Evolutionary conservation across 2,329 filamentous ascomycete genomes (phyloP), one percentile per base, ranked within the genome.

Genomic region (Didymella keratinophila): DNA sequence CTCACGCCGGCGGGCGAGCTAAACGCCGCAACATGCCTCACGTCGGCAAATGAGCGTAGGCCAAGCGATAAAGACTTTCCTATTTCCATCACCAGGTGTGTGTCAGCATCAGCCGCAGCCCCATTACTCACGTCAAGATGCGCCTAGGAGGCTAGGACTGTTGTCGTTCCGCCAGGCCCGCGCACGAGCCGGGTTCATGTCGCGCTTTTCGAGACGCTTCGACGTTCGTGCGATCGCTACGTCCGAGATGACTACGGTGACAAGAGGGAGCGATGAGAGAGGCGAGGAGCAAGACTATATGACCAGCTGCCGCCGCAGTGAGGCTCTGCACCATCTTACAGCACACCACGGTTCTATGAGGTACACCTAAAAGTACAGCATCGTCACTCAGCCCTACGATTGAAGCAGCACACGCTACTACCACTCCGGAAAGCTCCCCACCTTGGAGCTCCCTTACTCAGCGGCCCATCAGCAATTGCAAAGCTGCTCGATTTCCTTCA

Each of bases 391-490:
- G 37, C 37, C 36, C 36, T 41, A 23, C 37, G 20, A 23, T 18
- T 9, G 14, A 30, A 14, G 28, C 8, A 39, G 10, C 23, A 34
- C 16, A 21, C 48, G 25, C 47, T 28, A 52, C 44, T 28, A 52
- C 43, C 11, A 5, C 55, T 64, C 28, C 21, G 41, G 62, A 56
- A 56, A 50, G n/a, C 47, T 52, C 55, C 57, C 56, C 58, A 56
- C 57, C 37, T 41, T 9, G n/a, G 49, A 44, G 54, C 50, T 58
- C 43, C 56, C 58, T 71, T 68, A 69, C 58, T 70, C 67, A 71
- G 62, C 62, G 28, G 23, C 67, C 54, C 50, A 64, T 69, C 67
- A 71, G 64, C 70, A 62, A 39, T 55, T 53, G 39, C 41, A 39
- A 43, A 36, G 45, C 36, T 48, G 20, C 28, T 30, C 42, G 41